Base-by-base conservation (phyloP, 1,139 yeast species). In the Geotrichum restrictum region DNA sequence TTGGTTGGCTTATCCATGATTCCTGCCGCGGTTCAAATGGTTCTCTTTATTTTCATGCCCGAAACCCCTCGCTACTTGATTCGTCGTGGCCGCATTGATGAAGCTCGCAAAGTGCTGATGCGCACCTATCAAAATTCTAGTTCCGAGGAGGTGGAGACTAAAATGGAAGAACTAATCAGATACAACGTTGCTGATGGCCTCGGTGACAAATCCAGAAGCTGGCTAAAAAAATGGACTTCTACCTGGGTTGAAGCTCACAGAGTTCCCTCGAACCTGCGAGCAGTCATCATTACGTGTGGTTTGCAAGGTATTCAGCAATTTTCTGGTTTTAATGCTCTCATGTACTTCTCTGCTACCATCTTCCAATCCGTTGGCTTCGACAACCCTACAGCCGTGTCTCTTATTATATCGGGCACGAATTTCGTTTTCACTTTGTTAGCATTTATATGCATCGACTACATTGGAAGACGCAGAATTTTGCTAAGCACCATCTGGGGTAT, bases 1-100 rank as follows among this genome's bases (percentile, higher is more conserved):
- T 77, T 89, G 38, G 96, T 91, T 38, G 98, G 97, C 1, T 73
- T 91, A 47, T 86, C 96, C 54, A 78, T 91, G 75, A 79, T 91
- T 21, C 98, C 98, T 10, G 88, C 96, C 3, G 84, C 80, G 29
- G 57, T 82, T 37, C 98, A 93, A 71, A 80, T 87, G 68, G 75
- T 75, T 16, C 76, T 88, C 52, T 91, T 93, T 68, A 71, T 82
- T 66, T 89, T 88, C 74, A 78, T 93, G 68, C 98, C 98, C 7
- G 98, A 93, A 65, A 89, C 98, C n/a, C 98, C 98, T 52, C 79
- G 98, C 67, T 93, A 73, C 69, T 83, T 89, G 62, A 83, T 91
- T 48, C 81, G 85, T 75, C 79, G 80, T 57, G 85, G 87, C 50
- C 74, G 80, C 51, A 61, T 74, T 37, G 88, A 81, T 2, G 75